Base-by-base conservation (phyloP, 1,284 basidiomycete genomes). In the Chalciporus sp. region DNA sequence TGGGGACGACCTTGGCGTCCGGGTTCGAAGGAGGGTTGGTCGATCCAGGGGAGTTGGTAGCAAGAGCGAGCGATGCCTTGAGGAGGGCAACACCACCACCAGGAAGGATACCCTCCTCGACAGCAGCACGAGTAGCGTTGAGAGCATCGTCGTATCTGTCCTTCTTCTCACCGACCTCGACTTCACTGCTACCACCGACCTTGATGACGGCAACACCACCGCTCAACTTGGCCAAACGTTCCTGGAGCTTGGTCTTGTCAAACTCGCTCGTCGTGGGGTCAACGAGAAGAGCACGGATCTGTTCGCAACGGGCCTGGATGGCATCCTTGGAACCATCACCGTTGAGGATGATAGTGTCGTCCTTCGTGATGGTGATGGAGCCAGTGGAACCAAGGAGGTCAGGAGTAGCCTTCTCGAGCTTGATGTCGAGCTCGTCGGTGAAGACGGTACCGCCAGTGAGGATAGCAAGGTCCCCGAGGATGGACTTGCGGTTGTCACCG, bases 151-250 rank as follows among this genome's bases (percentile, higher is more conserved):
- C 96, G 73, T 97, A 98, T 49, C 95, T 84, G 74, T 98, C 96
- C 86, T 98, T 98, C 92, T 98, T 98, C 84, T 99, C 96, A 16
- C 95, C 85, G 60, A 98, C 96, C 77, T 98, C 96, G 55, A 98
- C 95, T 75, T 98, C 96, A 58, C 84, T 88, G 47, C 87, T 80
- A 42, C 96, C 96, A 57, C 96, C 96, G 61, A 98, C 96, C 77
- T 94, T 95, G 85, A 98, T 98, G 72, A 98, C 95, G 28, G 95
- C 96, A 50, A 98, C 95, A 79, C 96, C 95, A 54, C 96, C 95
- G 42, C 84, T 85, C 54, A 98, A 82, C 83, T 99, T 98, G 61
- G 96, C 96, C 41, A 99, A 83, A 61, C 96, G 91, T 75, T 98
- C 96, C 74, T 98, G 95, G 59, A 98, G 84, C 81, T 98, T 98